These are phyloP conservation scores for Recurvomyces mirabilis DNA, from an alignment of 495 filamentous ascomycete genomes.

Conservation along the genomic window DNA sequence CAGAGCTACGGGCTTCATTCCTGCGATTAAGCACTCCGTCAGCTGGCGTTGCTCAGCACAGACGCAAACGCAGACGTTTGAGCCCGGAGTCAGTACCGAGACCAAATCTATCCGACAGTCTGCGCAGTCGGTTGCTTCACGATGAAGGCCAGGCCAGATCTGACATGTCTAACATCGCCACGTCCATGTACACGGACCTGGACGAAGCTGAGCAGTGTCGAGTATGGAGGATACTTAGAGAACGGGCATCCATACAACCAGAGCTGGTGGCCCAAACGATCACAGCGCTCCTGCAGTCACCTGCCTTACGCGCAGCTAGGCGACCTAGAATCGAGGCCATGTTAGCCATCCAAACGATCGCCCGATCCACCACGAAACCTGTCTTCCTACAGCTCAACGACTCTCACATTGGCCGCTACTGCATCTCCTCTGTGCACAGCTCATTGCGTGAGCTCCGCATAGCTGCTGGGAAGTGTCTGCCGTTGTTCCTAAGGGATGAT, in stretches of 20 bases:
- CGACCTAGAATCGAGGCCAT: conserved; percentile 61
- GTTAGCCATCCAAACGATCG: conserved; percentile 53
- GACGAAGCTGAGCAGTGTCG: conserved; percentile 10
- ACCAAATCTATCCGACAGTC: neutral
- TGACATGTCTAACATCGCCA: neutral
- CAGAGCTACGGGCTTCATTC: conserved; percentile 1
- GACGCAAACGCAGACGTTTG: conserved; percentile 4
- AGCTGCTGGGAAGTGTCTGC: conserved; percentile 58
- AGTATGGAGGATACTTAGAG: conserved; percentile 31
- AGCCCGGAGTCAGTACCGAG: neutral
- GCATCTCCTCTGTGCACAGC: conserved; percentile 65
- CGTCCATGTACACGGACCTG: neutral
- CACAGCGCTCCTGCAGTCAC: conserved; percentile 42
- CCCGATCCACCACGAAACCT: conserved; percentile 48
- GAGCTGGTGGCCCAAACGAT: conserved; percentile 40
- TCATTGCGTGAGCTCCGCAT: conserved; percentile 77
- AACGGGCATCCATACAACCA: neutral
- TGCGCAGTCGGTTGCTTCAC: conserved; percentile 1
- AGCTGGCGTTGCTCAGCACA: neutral
- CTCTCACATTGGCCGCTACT: conserved; percentile 64
- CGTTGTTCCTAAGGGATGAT: conserved; percentile 49
- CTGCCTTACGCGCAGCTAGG: conserved; percentile 47
- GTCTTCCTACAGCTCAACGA: conserved; percentile 52
- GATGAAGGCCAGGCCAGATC: neutral
- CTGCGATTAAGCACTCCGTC: conserved; percentile 1